These are phyloP conservation scores for Colletotrichum acutatum DNA, from an alignment of 2,329 filamentous ascomycete species.

Conservation along the genomic window DNA sequence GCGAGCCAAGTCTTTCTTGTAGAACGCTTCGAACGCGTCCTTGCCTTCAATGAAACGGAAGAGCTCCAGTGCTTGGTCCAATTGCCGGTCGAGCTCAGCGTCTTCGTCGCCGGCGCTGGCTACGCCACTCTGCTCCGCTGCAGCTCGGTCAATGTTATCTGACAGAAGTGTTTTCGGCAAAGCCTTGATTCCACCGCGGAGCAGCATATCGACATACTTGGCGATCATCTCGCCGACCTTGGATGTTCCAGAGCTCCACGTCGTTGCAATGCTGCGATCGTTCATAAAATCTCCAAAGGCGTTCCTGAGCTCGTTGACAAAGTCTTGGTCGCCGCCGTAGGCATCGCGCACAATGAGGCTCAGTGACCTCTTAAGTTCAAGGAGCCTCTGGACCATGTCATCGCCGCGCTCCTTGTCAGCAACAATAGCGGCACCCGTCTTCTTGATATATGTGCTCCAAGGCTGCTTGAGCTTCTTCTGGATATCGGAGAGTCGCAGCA, in stretches of 20 bases:
- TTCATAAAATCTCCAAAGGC: slow-evolving; percentile 94
- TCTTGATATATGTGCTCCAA: slow-evolving; percentile 83
- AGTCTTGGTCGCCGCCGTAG: slow-evolving; percentile 80
- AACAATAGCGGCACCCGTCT: slow-evolving; percentile 80
- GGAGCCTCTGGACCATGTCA: slow-evolving; percentile 86
- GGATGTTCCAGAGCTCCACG: slow-evolving; percentile 84
- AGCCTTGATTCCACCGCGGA: slow-evolving; percentile 88
- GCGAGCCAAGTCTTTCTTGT: slow-evolving; percentile 95
- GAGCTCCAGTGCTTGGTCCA: slow-evolving; percentile 92
- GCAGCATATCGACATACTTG: slow-evolving; percentile 91
- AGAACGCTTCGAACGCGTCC: slow-evolving; percentile 98
- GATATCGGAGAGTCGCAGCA: slow-evolving; percentile 78
- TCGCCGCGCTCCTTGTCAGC: slow-evolving; percentile 81
- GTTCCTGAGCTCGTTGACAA: slow-evolving; percentile 83
- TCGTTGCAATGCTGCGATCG: slow-evolving; percentile 77
- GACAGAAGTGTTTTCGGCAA: slow-evolving; percentile 77
- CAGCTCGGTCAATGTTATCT: slow-evolving; percentile 66
- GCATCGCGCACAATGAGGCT: slow-evolving; percentile 81
- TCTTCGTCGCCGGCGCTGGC: slow-evolving; percentile 86
- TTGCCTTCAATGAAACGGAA: slow-evolving; percentile 98
- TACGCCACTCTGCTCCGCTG: slow-evolving; percentile 70
- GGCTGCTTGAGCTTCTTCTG: slow-evolving; percentile 76
- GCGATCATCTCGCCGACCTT: slow-evolving; percentile 99
- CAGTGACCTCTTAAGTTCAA: slow-evolving; percentile 82
- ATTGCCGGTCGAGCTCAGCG: slow-evolving; percentile 87